Evolutionary conservation across 257 asterid genomes (phyloP), one percentile per base, ranked within the genome.

Genomic region (Thymus mandschuricus): DNA sequence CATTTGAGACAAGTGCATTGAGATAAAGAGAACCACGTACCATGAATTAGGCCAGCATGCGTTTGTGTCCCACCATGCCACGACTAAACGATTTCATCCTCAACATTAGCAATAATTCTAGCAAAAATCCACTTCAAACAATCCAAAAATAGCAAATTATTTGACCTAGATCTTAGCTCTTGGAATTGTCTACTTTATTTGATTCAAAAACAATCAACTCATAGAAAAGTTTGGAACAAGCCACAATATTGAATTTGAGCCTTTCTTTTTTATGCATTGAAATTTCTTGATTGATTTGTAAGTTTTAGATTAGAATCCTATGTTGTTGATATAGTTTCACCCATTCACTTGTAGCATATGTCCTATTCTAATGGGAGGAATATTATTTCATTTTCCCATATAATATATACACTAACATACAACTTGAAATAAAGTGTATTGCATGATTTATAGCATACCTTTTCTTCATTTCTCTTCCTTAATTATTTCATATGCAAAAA

Each of bases 121-220:
- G 76, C 83, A 82, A 86, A 82, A 77, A 80, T 79, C 91, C 88
- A 86, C 60, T 72, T 60, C 86, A 86, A 84, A 86, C 80, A 80
- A 70, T 71, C 86, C 89, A 85, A 0, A 66, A 30, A 76, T 43
- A 34, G 7, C 58, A 44, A 51, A 51, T 52, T 56, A 66, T 59
- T 72, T 34, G 33, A 1, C 30, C 64, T 8, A 41, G 48, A 60
- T 41, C 45, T 64, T 76, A 34, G 41, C 51, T 74, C 52, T 81
- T 81, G 88, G 86, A 85, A 10, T 9, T 76, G 58, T 38, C 6
- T 38, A 70, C 64, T 44, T 34, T 6, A 21, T 31, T 61, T 29
- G 29, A 21, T 48, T 10, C 35, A 31, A 8, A 35, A 8, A 35
- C 45, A 59, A 29, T 33, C 59, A 51, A 72, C 85, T 79, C 83